These are phyloP conservation scores for Eucalyptus tenuipes DNA, from an alignment of 345 rosid genomes.

Conservation along the genomic window DNA sequence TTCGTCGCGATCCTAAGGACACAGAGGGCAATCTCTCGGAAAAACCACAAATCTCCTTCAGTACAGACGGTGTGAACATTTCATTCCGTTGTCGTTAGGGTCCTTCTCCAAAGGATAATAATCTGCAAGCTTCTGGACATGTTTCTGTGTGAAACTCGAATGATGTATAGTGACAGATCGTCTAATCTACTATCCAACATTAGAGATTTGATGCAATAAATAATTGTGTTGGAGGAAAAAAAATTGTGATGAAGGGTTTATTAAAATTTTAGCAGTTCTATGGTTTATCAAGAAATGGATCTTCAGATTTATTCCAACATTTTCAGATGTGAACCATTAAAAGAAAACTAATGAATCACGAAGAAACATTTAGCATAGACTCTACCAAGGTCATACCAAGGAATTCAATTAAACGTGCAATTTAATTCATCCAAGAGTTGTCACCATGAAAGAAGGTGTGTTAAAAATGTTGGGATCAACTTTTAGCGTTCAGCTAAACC, in stretches of 20 bases:
- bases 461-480: too few relatives aligned
- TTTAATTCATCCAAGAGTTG: too few relatives aligned
- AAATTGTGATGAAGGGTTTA: not conserved
- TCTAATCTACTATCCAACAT: not conserved
- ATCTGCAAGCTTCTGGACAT: not conserved
- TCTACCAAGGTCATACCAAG: too few relatives aligned
- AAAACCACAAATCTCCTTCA: fast-evolving
- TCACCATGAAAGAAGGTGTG: too few relatives aligned
- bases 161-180: not conserved
- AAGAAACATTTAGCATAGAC: too few relatives aligned
- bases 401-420: too few relatives aligned
- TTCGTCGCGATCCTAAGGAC: not conserved
- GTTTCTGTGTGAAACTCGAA: not conserved
- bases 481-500: too few relatives aligned
- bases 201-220: not conserved
- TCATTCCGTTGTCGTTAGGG: too few relatives aligned
- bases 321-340: not conserved
- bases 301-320: not conserved
- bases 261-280: not conserved
- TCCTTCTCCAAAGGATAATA: too few relatives aligned
- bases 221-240: not conserved
- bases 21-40: fast-evolving
- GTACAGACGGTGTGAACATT: too few relatives aligned
- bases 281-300: not conserved
- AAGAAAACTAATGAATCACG: too few relatives aligned